Base-by-base conservation (phyloP, 768 basidiomycete species). In the Mrakia hoshinonis region DNA sequence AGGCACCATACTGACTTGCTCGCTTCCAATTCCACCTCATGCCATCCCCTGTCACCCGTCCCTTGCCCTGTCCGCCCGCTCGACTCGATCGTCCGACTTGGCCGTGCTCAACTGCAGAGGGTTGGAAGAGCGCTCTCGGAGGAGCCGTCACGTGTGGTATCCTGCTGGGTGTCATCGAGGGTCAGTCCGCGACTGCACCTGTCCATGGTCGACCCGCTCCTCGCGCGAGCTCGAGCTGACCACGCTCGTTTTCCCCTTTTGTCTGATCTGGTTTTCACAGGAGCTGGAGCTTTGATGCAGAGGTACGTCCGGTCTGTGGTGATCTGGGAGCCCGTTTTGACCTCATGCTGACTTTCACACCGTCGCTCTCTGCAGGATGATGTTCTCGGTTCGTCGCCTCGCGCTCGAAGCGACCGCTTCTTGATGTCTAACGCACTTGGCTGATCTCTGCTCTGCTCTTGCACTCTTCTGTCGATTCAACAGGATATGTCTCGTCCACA, bases 81-180 rank as follows among this genome's bases (percentile, higher is more conserved):
- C 66, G 7, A 3, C 43, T 9, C 18, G n/a, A 1, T 13, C 20
- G 24, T 12, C 34, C 22, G 15, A 6, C 54, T 52, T 52, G 38
- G 20, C 20, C 31, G 10, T 13, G 4, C 24, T 15, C 76, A 97
- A n/a, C n/a, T n/a, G n/a, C n/a, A n/a, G 95, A 92, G 82, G 95
- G 95, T 22, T 96, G 95, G 36, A 88, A 85, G 81, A 87, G 91
- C 31, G 92, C 92, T 31, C 82, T 97, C 55, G 89, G 89, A 20
- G 93, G 91, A n/a, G 95, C 95, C 22, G 85, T 99, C 58, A 90
- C 91, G 20, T 98, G 96, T 78, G 95, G 94, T 78, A 94, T 99
- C 72, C 83, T 99, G 31, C 85, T 99, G 31, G 94, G 95, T 75
- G 78, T 79, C 24, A 79, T 79, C 48, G 79, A 79, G 69, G 78